Evolutionary conservation across 495 filamentous ascomycete genomes (phyloP).

Genomic region (Lepraria neglecta): DNA sequence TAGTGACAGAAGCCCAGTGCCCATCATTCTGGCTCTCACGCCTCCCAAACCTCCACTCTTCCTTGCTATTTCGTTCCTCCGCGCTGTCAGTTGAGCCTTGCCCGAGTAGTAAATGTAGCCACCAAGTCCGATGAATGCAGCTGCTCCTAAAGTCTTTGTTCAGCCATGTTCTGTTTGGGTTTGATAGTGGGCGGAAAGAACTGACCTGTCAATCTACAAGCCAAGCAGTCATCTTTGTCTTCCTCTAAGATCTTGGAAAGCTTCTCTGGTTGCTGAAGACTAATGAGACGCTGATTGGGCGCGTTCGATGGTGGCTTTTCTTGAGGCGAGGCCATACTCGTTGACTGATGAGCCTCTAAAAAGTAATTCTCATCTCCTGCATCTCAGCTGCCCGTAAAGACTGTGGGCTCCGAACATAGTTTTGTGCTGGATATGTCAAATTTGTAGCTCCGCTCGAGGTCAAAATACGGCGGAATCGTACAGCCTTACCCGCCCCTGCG

Average conservation of each 20-base stretch:
- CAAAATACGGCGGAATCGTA: background rate
- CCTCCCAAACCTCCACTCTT: slow-evolving; percentile 64
- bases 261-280: slow-evolving; percentile 46
- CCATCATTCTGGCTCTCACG: slow-evolving; percentile 62
- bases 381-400: background rate
- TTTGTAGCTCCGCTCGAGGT: background rate
- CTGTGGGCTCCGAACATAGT: background rate
- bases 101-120: slow-evolving; percentile 82
- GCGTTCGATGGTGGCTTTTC: slow-evolving; percentile 3
- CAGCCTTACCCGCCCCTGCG: slow-evolving; percentile 10
- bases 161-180: background rate
- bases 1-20: slow-evolving; percentile 65
- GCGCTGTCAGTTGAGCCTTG: slow-evolving; percentile 62
- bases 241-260: slow-evolving; percentile 50
- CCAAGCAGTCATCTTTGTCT: slow-evolving; percentile 62
- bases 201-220: slow-evolving; percentile 63
- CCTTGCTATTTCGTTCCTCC: slow-evolving; percentile 60
- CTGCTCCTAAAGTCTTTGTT: slow-evolving; percentile 51
- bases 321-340: background rate
- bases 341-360: too few species aligned
- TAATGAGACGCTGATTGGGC: slow-evolving; percentile 31
- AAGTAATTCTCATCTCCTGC: background rate
- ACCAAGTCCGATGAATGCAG: slow-evolving; percentile 83
- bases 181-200: background rate
- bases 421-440: background rate